Conservation (phyloP, 179 eudicot species). For the Vitellaria paradoxa region DNA sequence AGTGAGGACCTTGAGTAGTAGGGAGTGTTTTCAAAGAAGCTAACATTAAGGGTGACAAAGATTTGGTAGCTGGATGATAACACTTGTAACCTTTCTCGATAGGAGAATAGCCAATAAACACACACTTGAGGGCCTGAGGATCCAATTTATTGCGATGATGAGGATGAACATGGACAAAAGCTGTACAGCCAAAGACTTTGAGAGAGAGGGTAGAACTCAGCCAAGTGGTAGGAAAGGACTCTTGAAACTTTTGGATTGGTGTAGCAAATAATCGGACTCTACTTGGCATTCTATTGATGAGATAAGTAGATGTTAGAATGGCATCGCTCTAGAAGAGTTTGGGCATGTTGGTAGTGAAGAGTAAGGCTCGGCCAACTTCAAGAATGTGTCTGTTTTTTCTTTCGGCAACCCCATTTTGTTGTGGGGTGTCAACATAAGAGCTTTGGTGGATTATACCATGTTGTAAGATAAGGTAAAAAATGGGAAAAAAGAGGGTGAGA, state of each 20-base stretch:
- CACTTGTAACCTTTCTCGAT: slow-evolving; percentile 11
- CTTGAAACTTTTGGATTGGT: not conserved
- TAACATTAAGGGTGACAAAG: not conserved
- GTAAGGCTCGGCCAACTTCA: not conserved
- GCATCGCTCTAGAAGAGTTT: slow-evolving; percentile 11
- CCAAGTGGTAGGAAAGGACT: not conserved
- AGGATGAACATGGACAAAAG: slow-evolving; percentile 9
- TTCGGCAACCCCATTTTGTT: slow-evolving; percentile 7
- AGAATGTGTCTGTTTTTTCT: slow-evolving; percentile 4
- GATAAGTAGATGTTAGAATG: not conserved
- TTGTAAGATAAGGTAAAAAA: not conserved
- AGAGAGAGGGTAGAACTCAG: not conserved
- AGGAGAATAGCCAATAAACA: slow-evolving; percentile 1
- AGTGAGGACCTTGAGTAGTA: not conserved
- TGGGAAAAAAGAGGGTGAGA: too few species aligned
- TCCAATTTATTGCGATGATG: slow-evolving; percentile 3
- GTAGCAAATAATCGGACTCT: not conserved
- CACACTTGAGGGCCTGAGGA: not conserved
- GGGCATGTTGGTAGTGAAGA: not conserved
- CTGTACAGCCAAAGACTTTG: slow-evolving; percentile 3
- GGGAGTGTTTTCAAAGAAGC: slow-evolving; percentile 8
- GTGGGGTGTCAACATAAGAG: slow-evolving; percentile 4
- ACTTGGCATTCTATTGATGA: slow-evolving; percentile 12
- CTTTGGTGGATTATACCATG: not conserved
- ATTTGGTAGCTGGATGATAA: not conserved